A percentile compares a stretch with the other conserved stretches of the same genome.
phyloP scores from a whole-genome alignment of 768 basidiomycete species.

The Hericium coralloides region DNA sequence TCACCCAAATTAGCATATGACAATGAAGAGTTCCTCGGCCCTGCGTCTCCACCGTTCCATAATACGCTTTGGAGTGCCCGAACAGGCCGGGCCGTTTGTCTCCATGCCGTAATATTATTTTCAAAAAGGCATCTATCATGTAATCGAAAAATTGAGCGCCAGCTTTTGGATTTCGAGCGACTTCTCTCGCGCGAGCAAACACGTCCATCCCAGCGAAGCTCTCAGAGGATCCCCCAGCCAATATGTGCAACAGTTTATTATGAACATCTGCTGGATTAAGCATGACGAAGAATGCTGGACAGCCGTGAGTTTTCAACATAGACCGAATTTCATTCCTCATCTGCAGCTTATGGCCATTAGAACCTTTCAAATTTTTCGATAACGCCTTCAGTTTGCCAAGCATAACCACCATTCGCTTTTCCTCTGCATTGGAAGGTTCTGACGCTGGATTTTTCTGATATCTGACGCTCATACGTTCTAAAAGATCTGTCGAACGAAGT shows the following conservation, averaged over 20 bases:
- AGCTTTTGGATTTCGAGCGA: conserved; percentile 32
- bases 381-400: neutral
- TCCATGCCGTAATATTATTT: conserved; percentile 9
- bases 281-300: neutral
- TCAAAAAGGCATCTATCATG: conserved; percentile 29
- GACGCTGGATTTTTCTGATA: neutral
- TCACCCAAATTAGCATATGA: conserved; percentile 32
- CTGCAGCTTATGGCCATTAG: neutral
- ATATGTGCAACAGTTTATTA: conserved; percentile 32
- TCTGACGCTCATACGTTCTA: neutral
- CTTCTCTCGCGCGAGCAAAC: conserved; percentile 22
- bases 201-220: conserved; percentile 21
- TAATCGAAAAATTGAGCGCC: conserved; percentile 34
- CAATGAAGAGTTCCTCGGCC: conserved; percentile 31
- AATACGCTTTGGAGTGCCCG: conserved; percentile 26
- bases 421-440: neutral
- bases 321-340: neutral
- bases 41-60: conserved; percentile 33
- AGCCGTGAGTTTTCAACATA: neutral
- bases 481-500: too few species aligned
- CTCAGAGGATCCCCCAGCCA: conserved; percentile 29
- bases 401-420: neutral
- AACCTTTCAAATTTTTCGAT: neutral
- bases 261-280: conserved; percentile 33
- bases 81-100: conserved; percentile 21